These are phyloP conservation scores for Podospora pseudocomata DNA, from an alignment of 495 filamentous ascomycete genomes.

Conservation along the genomic window DNA sequence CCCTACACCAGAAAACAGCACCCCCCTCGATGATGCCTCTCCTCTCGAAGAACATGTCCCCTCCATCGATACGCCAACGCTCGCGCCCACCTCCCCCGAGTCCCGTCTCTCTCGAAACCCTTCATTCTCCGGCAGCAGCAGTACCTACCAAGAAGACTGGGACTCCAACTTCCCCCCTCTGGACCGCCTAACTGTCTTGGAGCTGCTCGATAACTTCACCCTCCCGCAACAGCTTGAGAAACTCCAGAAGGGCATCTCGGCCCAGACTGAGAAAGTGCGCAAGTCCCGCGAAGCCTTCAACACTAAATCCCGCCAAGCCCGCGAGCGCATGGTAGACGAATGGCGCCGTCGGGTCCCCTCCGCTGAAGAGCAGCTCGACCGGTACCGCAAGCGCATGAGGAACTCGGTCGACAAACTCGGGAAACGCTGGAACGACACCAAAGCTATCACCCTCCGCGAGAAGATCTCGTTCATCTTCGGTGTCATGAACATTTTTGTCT, in stretches of 20 bases:
- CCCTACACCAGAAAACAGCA: conserved; percentile 41
- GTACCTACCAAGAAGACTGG: conserved; percentile 78
- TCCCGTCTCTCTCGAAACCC: conserved; percentile 63
- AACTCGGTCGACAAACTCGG: conserved; percentile 81
- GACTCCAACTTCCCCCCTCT: conserved; percentile 70
- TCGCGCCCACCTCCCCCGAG: conserved; percentile 43
- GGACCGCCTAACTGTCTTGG: conserved; percentile 88
- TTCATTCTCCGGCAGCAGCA: conserved; percentile 74
- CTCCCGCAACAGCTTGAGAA: conserved; percentile 85
- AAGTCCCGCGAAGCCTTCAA: conserved; percentile 72
- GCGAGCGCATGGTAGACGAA: conserved; percentile 78
- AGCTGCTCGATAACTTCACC: conserved; percentile 90
- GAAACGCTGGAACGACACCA: conserved; percentile 81
- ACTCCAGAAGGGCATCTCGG: conserved; percentile 70
- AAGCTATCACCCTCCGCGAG: conserved; percentile 81
- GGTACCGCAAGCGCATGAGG: conserved; percentile 83
- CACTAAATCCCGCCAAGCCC: conserved; percentile 43
- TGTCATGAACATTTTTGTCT: conserved; percentile 95
- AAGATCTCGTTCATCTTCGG: conserved; percentile 95
- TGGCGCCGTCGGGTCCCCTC: conserved; percentile 78
- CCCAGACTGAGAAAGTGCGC: conserved; percentile 81
- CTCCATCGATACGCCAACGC: conserved; percentile 40
- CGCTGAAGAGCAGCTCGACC: conserved; percentile 87
- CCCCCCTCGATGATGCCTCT: conserved; percentile 36
- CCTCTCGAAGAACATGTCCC: conserved; percentile 37